Evolutionary conservation across 441 rosid genomes (phyloP), one percentile per base, ranked within the genome.

Genomic region (Pelargonium australe): DNA sequence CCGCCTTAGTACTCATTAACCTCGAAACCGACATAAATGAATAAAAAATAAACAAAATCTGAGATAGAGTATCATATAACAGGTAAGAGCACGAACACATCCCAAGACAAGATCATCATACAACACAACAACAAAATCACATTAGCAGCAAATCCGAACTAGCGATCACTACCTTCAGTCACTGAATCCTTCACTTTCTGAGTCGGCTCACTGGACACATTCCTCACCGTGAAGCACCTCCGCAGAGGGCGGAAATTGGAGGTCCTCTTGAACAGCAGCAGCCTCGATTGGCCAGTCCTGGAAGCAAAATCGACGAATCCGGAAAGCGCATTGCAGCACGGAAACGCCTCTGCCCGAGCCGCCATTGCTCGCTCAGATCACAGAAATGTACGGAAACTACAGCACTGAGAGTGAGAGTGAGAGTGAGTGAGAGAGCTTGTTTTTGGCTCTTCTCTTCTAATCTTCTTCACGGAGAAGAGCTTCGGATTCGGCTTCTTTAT

Each of bases 181-280:
- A 40, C 10, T 40, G 43, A 40, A 40, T 40, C 43, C 43, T 40
- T 40, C 43, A 7, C 43, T 40, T 40, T 40, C 43, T 40, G 43
- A 40, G 43, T 40, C 43, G 43, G 10, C 43, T 7, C 43, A 40
- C 43, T 57, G 63, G 23, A 57, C 10, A 23, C 11, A 9, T 17
- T 19, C 63, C 8, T 57, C 63, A 17, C 63, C 28, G 12, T 57
- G 63, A 57, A 7, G 63, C 63, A 7, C 63, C 63, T 57, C 63
- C 43, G 9, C 10, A 57, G 28, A 9, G 63, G 19, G 28, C 63
- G 31, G 63, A 19, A 19, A 57, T 57, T 10, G 63, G 63, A 57
- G 63, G 12, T 19, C 63, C 63, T 57, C 28, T 57, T 57, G 63
- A 57, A 10, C 63, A 57, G 31, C 63, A 57, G 6, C 63, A 19